These are phyloP conservation scores for Naganishia albida DNA, from an alignment of 1,284 basidiomycete genomes.

Conservation along the genomic window DNA sequence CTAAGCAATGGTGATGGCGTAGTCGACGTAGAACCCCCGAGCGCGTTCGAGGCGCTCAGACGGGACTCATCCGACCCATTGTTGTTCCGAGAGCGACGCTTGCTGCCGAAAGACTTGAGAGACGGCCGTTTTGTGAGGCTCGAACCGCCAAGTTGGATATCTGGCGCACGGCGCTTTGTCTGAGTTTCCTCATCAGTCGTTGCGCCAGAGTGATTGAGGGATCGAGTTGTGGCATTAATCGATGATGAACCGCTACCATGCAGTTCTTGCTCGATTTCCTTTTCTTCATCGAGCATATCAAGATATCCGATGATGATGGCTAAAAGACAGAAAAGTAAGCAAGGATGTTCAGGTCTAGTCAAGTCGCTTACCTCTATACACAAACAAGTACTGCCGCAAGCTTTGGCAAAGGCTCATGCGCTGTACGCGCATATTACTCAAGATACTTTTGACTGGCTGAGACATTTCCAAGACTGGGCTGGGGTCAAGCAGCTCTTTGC, in stretches of 20 bases:
- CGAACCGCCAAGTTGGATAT: conserved; percentile 44
- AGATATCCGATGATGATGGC: conserved; percentile 79
- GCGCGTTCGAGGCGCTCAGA: neutral
- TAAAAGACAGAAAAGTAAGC: conserved; percentile 6
- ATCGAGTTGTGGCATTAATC: neutral
- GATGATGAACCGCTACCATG: conserved; percentile 7
- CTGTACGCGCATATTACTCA: conserved; percentile 87
- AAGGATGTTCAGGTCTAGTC: neutral
- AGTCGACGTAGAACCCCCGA: neutral
- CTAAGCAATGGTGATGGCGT: neutral
- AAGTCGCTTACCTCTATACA: conserved; percentile 63
- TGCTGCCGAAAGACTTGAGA: conserved; percentile 42
- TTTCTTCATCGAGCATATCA: conserved; percentile 72
- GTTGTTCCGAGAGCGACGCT: conserved; percentile 16
- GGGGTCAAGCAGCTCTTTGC: conserved; percentile 57
- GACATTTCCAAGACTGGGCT: conserved; percentile 62
- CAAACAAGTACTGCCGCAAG: conserved; percentile 83
- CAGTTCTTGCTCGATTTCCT: conserved; percentile 37
- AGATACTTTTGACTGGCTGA: conserved; percentile 72
- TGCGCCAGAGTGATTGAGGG: conserved; percentile 13
- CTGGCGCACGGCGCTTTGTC: conserved; percentile 46
- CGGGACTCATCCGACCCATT: conserved; percentile 22
- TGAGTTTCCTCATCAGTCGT: conserved; percentile 47
- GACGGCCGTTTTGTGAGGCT: conserved; percentile 48
- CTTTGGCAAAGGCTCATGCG: conserved; percentile 89